Evolutionary conservation across 306 rosid species (phyloP), one percentile per base, ranked within the genome.

Genomic region (Oemleria cerasiformis): DNA sequence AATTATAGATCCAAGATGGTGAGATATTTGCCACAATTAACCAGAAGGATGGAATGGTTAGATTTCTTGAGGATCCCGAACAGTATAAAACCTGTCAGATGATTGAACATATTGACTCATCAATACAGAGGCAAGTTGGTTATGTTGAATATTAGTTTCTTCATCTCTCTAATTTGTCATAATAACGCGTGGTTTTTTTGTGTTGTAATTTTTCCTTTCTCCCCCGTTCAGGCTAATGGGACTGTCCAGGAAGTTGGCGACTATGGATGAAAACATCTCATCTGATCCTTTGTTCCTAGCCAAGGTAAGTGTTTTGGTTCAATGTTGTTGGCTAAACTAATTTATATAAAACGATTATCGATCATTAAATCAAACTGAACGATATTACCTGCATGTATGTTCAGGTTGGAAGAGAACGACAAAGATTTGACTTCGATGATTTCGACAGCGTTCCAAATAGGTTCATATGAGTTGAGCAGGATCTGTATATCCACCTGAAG

Each of bases 21-120:
- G 91, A 92, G 77, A 92, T 92, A 75, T 84, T 78, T 78, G 96
- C 96, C 49, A 72, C 87, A 40, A 92, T 92, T 61, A 90, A 90
- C 80, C 92, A 88, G 61, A 92, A 84, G 84, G 96, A 92, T 76
- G 98, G 92, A 78, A 92, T 90, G 96, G 95, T 90, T 63, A 90
- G 96, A 80, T 92, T 92, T 83, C 87, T 90, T 17, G 98, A 92
- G 90, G 95, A 92, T 82, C 84, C 92, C 56, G 96, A 92, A 61
- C 90, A 92, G 71, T 87, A 89, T 78, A 92, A 87, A 79, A 68
- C 88, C 13, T 89, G 93, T 76, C 82, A 81, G 77, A 87, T 92
- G 96, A 86, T 89, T 71, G 92, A 89, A 73, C 80, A 68, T 42
- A 83, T 92, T 55, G 93, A 92, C 78, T 87, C 90, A 55, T 84